phyloP scores from a whole-genome alignment of 345 rosid genomes.

The Gossypium ekmanianum region DNA sequence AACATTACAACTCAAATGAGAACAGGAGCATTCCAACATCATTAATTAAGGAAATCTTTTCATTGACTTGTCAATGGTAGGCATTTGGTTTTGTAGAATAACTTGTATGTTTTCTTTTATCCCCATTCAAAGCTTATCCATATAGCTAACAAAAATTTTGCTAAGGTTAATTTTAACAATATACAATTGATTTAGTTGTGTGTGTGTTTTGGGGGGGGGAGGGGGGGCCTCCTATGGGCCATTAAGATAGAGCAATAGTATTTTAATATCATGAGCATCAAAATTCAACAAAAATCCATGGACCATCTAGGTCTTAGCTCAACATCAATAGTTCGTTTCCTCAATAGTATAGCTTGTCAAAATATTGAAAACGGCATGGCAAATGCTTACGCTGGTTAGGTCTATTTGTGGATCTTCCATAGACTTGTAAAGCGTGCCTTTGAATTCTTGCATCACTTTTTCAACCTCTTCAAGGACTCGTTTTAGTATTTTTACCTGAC shows the following conservation, averaged over 20 bases:
- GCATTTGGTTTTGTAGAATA: background rate
- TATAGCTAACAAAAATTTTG: background rate
- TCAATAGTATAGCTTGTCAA: background rate
- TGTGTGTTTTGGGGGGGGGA: background rate
- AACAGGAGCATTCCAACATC: background rate
- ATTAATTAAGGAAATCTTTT: background rate
- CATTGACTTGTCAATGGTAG: background rate
- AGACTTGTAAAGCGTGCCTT: constrained; percentile 82
- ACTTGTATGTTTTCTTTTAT: background rate
- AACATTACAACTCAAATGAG: background rate
- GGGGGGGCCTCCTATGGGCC: background rate
- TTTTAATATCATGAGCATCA: background rate
- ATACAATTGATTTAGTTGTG: background rate
- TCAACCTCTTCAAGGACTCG: constrained; percentile 99
- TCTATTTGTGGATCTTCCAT: constrained; percentile 98
- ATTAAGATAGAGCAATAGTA: background rate
- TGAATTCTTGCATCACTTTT: constrained; percentile 93
- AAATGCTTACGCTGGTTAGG: constrained; percentile 63
- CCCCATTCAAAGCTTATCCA: background rate
- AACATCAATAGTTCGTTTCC: background rate
- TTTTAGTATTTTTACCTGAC: constrained; percentile 88
- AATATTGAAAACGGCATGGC: constrained; percentile 1
- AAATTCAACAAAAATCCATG: constrained; percentile 5
- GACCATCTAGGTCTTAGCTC: background rate
- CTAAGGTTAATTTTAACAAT: background rate